Conservation (phyloP, 83 land plant genomes). For the Picea abies region DNA sequence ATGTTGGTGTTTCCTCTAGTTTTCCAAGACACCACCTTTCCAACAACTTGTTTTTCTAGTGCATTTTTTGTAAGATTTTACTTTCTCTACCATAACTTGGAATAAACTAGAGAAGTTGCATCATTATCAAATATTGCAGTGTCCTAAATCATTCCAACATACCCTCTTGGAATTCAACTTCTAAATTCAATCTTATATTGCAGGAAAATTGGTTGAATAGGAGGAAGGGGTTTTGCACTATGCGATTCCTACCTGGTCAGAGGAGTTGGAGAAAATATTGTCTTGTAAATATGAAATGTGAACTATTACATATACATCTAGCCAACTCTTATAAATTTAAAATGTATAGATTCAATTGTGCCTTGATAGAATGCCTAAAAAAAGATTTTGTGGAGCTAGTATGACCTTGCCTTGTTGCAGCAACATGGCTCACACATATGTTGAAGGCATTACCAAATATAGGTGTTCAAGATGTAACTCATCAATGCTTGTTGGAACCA, state of each 20-base stretch:
- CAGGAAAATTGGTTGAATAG: slow-evolving; percentile 98
- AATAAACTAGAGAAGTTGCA: slow-evolving; percentile 3
- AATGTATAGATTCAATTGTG: too few relatives aligned
- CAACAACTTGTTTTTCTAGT: slow-evolving; percentile 95
- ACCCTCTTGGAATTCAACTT: neutral
- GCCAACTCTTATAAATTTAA: too few relatives aligned
- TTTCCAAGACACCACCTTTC: slow-evolving; percentile 96
- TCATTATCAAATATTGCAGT: neutral
- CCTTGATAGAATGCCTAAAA: too few relatives aligned
- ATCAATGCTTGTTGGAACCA: too few relatives aligned
- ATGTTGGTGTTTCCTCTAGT: neutral
- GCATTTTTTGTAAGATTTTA: slow-evolving; percentile 82
- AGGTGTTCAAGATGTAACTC: too few relatives aligned
- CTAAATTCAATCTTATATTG: slow-evolving; percentile 2
- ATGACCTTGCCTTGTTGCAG: too few relatives aligned
- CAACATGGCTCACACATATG: too few relatives aligned
- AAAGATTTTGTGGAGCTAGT: too few relatives aligned
- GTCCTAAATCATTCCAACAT: neutral
- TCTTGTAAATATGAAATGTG: too few relatives aligned
- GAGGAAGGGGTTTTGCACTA: slow-evolving; percentile 93
- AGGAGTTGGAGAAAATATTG: slow-evolving; percentile 93
- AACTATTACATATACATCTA: too few relatives aligned
- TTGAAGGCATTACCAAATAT: too few relatives aligned
- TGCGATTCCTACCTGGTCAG: slow-evolving; percentile 93
- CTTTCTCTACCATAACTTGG: neutral